Evolutionary conservation across 2,329 filamentous ascomycete genomes (phyloP).

Genomic region (Pseudopithomyces chartarum): DNA sequence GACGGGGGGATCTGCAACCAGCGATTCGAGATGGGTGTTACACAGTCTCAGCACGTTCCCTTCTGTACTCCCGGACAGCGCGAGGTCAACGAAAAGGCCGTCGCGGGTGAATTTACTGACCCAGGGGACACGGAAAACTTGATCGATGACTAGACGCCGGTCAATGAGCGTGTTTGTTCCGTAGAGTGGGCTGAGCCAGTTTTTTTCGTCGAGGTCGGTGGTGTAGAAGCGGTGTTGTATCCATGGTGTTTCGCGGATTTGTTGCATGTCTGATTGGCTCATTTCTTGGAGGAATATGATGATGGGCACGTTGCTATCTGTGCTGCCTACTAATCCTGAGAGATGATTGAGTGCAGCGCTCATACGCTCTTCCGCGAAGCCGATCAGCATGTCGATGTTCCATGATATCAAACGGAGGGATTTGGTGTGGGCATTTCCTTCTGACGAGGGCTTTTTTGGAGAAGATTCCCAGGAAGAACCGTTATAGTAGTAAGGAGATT

Average conservation of each 20-base stretch:
- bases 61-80: conserved; percentile 18
- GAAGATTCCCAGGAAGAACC: conserved; percentile 1
- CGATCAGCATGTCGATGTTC: conserved; percentile 56
- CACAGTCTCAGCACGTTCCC: conserved; percentile 52
- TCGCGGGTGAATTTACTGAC: conserved; percentile 58
- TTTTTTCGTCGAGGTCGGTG: conserved; percentile 51
- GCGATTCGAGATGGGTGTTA: conserved; percentile 63
- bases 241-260: conserved; percentile 54
- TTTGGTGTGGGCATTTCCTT: conserved; percentile 5
- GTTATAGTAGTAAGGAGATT: conserved; percentile 12
- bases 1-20: conserved; percentile 54
- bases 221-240: conserved; percentile 54
- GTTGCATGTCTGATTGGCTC: conserved; percentile 50
- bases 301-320: conserved; percentile 27
- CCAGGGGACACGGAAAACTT: conserved; percentile 59
- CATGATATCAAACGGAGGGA: conserved; percentile 48
- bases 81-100: conserved; percentile 60
- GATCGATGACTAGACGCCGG: conserved; percentile 49
- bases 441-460: not conserved
- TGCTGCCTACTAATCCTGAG: conserved; percentile 28
- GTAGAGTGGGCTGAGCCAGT: conserved; percentile 56
- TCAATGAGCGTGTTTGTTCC: conserved; percentile 61
- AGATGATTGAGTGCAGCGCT: conserved; percentile 48
- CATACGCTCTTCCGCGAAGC: conserved; percentile 48
- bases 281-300: conserved; percentile 62